A percentile compares a stretch with the other conserved stretches of the same genome.
Conservation (phyloP, 139 green algal species). For the Coelastrella sp. region DNA sequence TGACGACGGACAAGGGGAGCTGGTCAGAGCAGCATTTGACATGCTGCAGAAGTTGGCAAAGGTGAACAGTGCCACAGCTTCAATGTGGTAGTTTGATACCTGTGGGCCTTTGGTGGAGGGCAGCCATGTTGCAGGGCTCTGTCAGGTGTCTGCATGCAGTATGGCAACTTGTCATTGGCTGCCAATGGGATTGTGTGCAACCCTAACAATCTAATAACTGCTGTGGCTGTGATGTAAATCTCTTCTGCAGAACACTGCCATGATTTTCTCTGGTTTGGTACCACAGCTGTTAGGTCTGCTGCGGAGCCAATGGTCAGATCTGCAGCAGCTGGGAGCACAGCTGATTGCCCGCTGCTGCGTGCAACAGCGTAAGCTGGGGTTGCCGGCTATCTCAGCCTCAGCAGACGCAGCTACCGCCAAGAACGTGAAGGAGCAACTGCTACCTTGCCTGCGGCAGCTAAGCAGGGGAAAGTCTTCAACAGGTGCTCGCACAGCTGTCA, state of each 20-base stretch:
- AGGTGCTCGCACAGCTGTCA: background rate
- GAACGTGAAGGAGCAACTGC: constrained; percentile 14
- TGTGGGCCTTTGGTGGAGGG: background rate
- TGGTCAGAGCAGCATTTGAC: constrained; percentile 13
- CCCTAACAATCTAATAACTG: background rate
- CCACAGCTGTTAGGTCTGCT: constrained; percentile 13
- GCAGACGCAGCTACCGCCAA: background rate
- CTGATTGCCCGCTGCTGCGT: constrained; percentile 16
- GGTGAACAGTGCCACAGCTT: constrained; percentile 3
- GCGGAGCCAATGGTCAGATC: background rate
- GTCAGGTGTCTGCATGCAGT: background rate
- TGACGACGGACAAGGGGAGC: background rate
- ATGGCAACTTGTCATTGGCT: background rate
- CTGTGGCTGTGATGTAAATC: background rate
- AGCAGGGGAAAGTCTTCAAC: background rate
- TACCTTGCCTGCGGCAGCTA: constrained; percentile 30
- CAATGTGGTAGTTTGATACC: background rate
- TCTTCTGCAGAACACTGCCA: constrained; percentile 14
- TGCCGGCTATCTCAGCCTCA: background rate
- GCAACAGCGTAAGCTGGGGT: constrained; percentile 14
- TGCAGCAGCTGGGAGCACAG: constrained; percentile 29
- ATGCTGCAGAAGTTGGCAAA: constrained; percentile 33
- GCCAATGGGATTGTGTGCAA: background rate
- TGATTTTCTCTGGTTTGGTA: constrained; percentile 28
- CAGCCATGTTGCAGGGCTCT: background rate